Percentiles rank a stretch among this genome's conserved stretches.
phyloP scores from a whole-genome alignment of 2,329 filamentous ascomycete species.

The Hypoxylon sp. region DNA sequence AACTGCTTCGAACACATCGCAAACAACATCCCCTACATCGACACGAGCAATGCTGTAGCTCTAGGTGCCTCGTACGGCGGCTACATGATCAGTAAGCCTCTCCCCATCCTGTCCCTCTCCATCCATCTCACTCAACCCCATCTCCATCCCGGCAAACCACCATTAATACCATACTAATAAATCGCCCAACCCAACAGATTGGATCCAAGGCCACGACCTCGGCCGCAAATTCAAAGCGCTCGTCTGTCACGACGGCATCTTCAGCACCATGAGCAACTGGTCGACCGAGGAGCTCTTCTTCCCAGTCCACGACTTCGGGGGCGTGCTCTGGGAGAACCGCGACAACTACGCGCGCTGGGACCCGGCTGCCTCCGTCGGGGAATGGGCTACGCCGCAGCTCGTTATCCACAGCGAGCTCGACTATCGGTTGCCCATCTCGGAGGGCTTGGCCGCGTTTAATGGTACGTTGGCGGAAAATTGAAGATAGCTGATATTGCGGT shows the following conservation, averaged over 20 bases:
- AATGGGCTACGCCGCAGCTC: slow-evolving; percentile 90
- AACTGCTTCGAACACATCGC: slow-evolving; percentile 82
- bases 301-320: slow-evolving; percentile 76
- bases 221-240: slow-evolving; percentile 89
- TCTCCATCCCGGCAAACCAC: background rate
- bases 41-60: slow-evolving; percentile 78
- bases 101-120: slow-evolving; percentile 33
- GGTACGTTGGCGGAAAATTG: slow-evolving; percentile 15
- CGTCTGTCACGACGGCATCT: slow-evolving; percentile 90
- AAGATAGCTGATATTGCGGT: background rate
- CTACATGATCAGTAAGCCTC: slow-evolving; percentile 76
- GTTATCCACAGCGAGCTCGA: slow-evolving; percentile 91
- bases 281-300: slow-evolving; percentile 79
- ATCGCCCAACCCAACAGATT: slow-evolving; percentile 65
- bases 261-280: slow-evolving; percentile 77
- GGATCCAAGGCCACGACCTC: slow-evolving; percentile 89
- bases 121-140: background rate
- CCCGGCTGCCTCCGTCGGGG: slow-evolving; percentile 71
- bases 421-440: slow-evolving; percentile 87
- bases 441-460: slow-evolving; percentile 89
- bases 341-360: slow-evolving; percentile 79
- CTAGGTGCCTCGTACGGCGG: slow-evolving; percentile 82
- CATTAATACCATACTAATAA: background rate
- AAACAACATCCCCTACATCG: slow-evolving; percentile 75
- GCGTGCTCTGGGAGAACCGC: slow-evolving; percentile 72